Conservation (phyloP, 1,284 basidiomycete species). For the Chiua sp. region DNA sequence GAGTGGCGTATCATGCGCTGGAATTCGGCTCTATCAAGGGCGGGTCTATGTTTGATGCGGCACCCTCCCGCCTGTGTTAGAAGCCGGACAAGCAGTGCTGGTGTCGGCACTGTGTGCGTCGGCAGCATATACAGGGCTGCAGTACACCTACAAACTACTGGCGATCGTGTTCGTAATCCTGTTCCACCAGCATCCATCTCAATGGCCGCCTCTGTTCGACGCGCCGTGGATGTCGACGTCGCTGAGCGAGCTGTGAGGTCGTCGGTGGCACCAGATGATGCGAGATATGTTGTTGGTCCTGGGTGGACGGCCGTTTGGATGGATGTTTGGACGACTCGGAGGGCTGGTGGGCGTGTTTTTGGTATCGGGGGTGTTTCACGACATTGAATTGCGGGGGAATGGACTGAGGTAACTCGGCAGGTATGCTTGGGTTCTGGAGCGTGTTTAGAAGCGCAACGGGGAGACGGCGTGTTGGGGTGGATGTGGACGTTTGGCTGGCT, state of each 20-base stretch:
- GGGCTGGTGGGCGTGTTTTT: slow-evolving; percentile 59
- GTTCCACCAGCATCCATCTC: slow-evolving; percentile 37
- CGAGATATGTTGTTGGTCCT: slow-evolving; percentile 40
- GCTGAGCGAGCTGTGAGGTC: slow-evolving; percentile 47
- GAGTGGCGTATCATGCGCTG: slow-evolving; percentile 7
- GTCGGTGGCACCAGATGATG: slow-evolving; percentile 51
- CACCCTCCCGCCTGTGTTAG: slow-evolving; percentile 43
- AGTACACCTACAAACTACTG: slow-evolving; percentile 46
- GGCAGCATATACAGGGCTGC: slow-evolving; percentile 49
- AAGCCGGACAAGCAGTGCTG: slow-evolving; percentile 47
- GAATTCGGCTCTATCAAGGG: slow-evolving; percentile 26
- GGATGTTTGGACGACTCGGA: slow-evolving; percentile 49
- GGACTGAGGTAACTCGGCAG: no score
- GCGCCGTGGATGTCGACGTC: slow-evolving; percentile 44
- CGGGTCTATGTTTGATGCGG: slow-evolving; percentile 56
- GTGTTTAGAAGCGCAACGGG: no score
- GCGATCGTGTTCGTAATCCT: slow-evolving; percentile 48
- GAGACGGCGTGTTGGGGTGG: no score
- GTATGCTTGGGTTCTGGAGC: no score
- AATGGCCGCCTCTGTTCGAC: slow-evolving; percentile 50
- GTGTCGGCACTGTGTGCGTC: slow-evolving; percentile 48
- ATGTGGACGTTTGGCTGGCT: slow-evolving; percentile 41
- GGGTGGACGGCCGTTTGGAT: slow-evolving; percentile 33
- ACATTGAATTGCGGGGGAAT: no score
- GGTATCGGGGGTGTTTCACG: slow-evolving; percentile 52